Evolutionary conservation across 805 yeast species (phyloP).

Genomic region (Torulaspora maleeae): DNA sequence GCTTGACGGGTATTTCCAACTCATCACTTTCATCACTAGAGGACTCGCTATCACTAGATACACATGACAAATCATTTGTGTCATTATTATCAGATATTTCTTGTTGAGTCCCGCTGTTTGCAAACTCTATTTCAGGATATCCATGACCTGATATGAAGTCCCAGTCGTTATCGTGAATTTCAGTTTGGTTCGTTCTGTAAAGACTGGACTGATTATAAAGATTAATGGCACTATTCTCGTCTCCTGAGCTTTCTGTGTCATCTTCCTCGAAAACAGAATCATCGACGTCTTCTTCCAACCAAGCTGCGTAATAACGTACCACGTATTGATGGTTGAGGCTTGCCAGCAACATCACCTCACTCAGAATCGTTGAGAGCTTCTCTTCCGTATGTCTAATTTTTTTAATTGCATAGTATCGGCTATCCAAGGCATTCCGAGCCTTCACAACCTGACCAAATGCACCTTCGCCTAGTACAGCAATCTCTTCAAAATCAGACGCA

Average conservation of each 20-base stretch:
- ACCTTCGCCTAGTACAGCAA: constrained; percentile 85
- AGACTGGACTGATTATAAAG: constrained; percentile 30
- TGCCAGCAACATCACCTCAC: constrained; percentile 89
- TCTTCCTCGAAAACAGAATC: constrained; percentile 37
- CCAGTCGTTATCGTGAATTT: constrained; percentile 37
- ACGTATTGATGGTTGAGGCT: constrained; percentile 92
- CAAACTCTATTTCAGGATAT: constrained; percentile 53
- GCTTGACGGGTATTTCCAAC: neutral
- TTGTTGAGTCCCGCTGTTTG: constrained; percentile 33
- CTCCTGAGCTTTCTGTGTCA: constrained; percentile 30
- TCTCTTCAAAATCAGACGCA: constrained; percentile 91
- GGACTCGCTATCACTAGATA: constrained; percentile 1
- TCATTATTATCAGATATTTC: constrained; percentile 22
- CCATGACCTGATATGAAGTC: constrained; percentile 60
- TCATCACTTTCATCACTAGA: constrained; percentile 3
- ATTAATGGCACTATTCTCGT: constrained; percentile 14
- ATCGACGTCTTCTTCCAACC: constrained; percentile 78
- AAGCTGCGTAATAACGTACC: constrained; percentile 93
- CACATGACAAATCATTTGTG: constrained; percentile 23
- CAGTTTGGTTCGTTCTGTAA: constrained; percentile 31
- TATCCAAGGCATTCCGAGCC: constrained; percentile 88
- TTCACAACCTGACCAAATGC: constrained; percentile 99
- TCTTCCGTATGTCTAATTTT: constrained; percentile 80
- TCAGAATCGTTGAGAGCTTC: constrained; percentile 72
- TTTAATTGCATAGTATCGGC: constrained; percentile 90